These are phyloP conservation scores for Globisporangium carolinianum DNA, from an alignment of 352 stramenopile species.

Conservation along the genomic window DNA sequence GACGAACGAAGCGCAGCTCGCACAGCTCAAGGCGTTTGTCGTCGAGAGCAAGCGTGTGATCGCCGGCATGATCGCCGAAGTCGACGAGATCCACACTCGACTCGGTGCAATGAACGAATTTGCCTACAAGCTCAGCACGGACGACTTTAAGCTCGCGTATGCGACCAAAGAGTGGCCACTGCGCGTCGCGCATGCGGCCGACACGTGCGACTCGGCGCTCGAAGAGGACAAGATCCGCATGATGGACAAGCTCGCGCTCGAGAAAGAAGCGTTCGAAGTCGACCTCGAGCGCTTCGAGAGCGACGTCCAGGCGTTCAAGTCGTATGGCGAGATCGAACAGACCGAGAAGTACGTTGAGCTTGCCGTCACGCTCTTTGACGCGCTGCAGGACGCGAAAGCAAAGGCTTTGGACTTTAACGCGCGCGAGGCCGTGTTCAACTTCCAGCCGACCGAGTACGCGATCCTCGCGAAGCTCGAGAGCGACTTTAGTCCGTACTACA, in stretches of 20 bases:
- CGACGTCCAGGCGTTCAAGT: conserved; percentile 81
- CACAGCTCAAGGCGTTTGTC: conserved; percentile 87
- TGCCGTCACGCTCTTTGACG: conserved; percentile 83
- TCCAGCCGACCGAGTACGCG: conserved; percentile 89
- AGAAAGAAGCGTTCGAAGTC: conserved; percentile 86
- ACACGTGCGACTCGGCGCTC: conserved; percentile 82
- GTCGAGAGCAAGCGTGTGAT: conserved; percentile 76
- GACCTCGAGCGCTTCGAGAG: conserved; percentile 87
- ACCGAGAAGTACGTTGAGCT: conserved; percentile 89
- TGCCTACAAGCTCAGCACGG: conserved; percentile 73
- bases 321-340: conserved; percentile 83
- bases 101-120: conserved; percentile 81
- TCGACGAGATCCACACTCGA: conserved; percentile 61
- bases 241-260: conserved; percentile 90
- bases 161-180: conserved; percentile 87
- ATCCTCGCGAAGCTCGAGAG: conserved; percentile 78
- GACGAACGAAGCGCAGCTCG: conserved; percentile 88
- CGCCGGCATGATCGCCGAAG: conserved; percentile 65
- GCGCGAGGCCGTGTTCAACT: conserved; percentile 91
- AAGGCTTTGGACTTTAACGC: conserved; percentile 91
- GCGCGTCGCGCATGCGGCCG: conserved; percentile 69
- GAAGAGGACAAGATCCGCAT: conserved; percentile 91
- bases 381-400: conserved; percentile 86
- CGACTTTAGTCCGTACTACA: conserved; percentile 89
- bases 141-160: conserved; percentile 87